Evolutionary conservation across 2,329 filamentous ascomycete species (phyloP).

Genomic region (Trichothecium sympodiale): DNA sequence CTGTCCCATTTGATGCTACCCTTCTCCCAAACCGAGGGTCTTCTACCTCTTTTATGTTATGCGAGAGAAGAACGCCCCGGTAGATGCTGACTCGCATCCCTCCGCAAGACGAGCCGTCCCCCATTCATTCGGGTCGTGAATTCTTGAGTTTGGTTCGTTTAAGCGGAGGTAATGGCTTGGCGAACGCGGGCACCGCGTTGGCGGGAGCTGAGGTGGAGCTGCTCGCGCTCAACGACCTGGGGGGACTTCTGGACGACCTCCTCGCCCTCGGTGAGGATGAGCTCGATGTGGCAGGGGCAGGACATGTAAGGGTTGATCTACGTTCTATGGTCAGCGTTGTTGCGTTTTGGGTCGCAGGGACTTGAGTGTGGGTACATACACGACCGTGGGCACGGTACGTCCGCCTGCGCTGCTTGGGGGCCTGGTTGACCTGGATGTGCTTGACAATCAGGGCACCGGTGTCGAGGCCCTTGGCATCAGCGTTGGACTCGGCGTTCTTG

Average conservation of each 20-base stretch:
- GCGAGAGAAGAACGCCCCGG: too few relatives aligned
- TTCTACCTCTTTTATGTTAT: too few relatives aligned
- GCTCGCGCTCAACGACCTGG: conserved; percentile 62
- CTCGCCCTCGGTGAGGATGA: conserved; percentile 96
- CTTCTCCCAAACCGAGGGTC: too few relatives aligned
- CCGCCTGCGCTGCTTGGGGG: conserved; percentile 96
- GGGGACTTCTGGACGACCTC: conserved; percentile 92
- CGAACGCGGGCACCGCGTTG: conserved; percentile 69
- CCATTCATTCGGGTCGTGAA: too few relatives aligned
- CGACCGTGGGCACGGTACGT: conserved; percentile 99
- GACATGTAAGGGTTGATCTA: conserved; percentile 99
- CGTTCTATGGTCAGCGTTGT: neutral
- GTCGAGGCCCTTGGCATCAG: conserved; percentile 93
- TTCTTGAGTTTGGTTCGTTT: conserved; percentile 17
- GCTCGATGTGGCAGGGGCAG: conserved; percentile 99
- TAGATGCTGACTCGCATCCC: too few relatives aligned
- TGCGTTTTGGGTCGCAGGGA: neutral
- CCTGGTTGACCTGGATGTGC: conserved; percentile 99
- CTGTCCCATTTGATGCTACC: too few relatives aligned
- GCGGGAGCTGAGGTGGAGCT: conserved; percentile 69
- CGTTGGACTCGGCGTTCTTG: conserved; percentile 95
- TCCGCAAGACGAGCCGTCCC: too few relatives aligned
- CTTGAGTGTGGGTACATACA: conserved; percentile 52
- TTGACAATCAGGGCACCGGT: conserved; percentile 96
- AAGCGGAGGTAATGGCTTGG: conserved; percentile 55